Evolutionary conservation across 495 filamentous ascomycete species (phyloP), one percentile per base, ranked within the genome.

Genomic region (Neurospora sp.): DNA sequence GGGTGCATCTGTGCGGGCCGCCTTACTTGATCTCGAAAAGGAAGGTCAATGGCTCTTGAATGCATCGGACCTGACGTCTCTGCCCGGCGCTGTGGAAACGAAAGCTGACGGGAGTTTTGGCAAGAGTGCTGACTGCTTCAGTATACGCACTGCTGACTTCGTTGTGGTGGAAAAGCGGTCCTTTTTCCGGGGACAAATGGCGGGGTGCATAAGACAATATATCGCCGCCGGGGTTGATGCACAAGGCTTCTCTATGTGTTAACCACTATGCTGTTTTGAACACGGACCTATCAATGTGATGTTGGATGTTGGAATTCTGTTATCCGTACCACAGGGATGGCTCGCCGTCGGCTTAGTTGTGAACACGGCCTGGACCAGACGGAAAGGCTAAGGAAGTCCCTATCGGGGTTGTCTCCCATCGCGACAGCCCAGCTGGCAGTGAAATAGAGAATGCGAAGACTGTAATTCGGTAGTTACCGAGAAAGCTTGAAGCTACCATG

Each of bases 91-190:
- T 53, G 40, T 69, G 44, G 45, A 22, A 73, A 71, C 41, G 53
- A 44, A 44, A 38, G 70, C 75, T 73, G 72, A 72, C 37, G 73
- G 12, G 71, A 65, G n/a, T 9, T 68, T 42, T 42, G 72, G 73
- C 39, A 45, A 45, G 40, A 48, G 71, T 35, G 70, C 70, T 45
- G 69, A n/a, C 10, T 61, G 69, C 16, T 22, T 68, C 22, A 18
- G 53, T 45, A 37, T 69, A 22, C 38, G 12, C 22, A 61, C 44
- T 61, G 0, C 35, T 37, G 35, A 37, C 35, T 37, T 44, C 35
- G 44, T 39, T 37, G 31, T 72, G 74, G 44, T 81, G 80, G 79
- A 80, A 80, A 80, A 69, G 69, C 80, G 79, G 80, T 77, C 78
- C 77, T 77, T 68, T 22, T 78, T 70, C 80, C 79, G 80, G 74